Conservation (phyloP, 2,329 filamentous ascomycete species). For the Cladosporium sp. region DNA sequence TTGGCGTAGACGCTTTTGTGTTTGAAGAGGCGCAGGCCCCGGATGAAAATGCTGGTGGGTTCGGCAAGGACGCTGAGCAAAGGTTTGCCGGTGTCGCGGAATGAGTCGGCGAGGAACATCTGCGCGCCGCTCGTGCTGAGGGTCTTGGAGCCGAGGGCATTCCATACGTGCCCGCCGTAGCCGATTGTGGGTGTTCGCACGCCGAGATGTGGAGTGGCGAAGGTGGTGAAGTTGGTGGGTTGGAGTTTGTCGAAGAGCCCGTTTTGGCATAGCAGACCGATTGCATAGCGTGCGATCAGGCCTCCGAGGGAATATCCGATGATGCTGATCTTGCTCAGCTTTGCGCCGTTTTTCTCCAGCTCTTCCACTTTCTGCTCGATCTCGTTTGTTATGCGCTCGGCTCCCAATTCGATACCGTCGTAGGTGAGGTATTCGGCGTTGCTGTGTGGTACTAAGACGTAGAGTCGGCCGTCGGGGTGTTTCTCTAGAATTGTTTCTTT, state of each 20-base stretch:
- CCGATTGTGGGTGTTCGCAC: constrained; percentile 43
- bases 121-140: constrained; percentile 81
- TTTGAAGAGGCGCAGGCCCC: constrained; percentile 70
- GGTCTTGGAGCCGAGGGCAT: constrained; percentile 72
- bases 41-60: constrained; percentile 78
- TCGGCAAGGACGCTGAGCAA: constrained; percentile 79
- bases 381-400: constrained; percentile 61
- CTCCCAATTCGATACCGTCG: constrained; percentile 65
- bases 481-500: constrained; percentile 61
- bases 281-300: constrained; percentile 77
- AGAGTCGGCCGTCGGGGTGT: constrained; percentile 59
- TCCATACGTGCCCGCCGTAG: constrained; percentile 51
- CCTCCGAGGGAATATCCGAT: constrained; percentile 89
- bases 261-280: constrained; percentile 77
- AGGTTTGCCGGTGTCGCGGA: constrained; percentile 76
- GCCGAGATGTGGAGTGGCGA: constrained; percentile 72
- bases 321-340: constrained; percentile 77
- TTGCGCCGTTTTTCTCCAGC: constrained; percentile 58
- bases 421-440: constrained; percentile 69
- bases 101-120: constrained; percentile 80
- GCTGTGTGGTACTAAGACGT: constrained; percentile 67
- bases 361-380: constrained; percentile 56
- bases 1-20: constrained; percentile 79
- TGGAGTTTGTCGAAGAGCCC: constrained; percentile 75
- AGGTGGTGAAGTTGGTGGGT: constrained; percentile 91